Base-by-base conservation (phyloP, 495 filamentous ascomycete species). In the Penicillium dipodomyicola region DNA sequence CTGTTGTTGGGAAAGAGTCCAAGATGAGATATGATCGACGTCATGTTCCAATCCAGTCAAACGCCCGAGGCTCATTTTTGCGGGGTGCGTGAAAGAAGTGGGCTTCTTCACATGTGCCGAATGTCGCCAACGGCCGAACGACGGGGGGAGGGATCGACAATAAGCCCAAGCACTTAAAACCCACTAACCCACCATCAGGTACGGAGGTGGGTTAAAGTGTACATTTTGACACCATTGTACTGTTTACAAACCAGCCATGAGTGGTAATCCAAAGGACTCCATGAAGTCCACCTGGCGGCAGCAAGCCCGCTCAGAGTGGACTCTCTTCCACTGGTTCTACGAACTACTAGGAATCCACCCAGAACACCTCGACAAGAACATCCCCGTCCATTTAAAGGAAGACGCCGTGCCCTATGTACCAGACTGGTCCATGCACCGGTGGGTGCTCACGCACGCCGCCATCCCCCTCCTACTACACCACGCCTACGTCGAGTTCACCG, bases 241-340 rank as follows among this genome's bases (percentile, higher is more conserved):
- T n/a, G 5, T 9, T 7, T 10, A 32, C 25, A 32, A n/a, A 27
- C 20, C 39, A 40, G 55, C 57, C 46, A 65, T 48, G 32, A 61
- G 64, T 42, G 63, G 63, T 40, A 71, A 69, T 45, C 64, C 64
- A 22, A 65, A 69, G 49, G 67, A 71, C 64, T 69, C 67, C 3
- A 71, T 71, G 68, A 71, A 71, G 62, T 71, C 68, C 45, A 71
- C 68, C 54, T 71, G 68, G 68, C 68, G 68, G 45, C 60, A 12
- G n/a, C 58, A 54, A 40, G 57, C 56, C 33, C 62, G 62, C 49
- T 63, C 64, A 42, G 64, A 65, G 48, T 71, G 68, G 68, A 67
- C 64, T 7, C 55, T 65, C 8, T 61, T 58, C 58, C 68, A 71
- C 60, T 71, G 67, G 67, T 69, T 71, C 62, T 71, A 64, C 40